Base-by-base conservation (phyloP, 192 early-diverging fungal genomes). In the Coemansia sp. region DNA sequence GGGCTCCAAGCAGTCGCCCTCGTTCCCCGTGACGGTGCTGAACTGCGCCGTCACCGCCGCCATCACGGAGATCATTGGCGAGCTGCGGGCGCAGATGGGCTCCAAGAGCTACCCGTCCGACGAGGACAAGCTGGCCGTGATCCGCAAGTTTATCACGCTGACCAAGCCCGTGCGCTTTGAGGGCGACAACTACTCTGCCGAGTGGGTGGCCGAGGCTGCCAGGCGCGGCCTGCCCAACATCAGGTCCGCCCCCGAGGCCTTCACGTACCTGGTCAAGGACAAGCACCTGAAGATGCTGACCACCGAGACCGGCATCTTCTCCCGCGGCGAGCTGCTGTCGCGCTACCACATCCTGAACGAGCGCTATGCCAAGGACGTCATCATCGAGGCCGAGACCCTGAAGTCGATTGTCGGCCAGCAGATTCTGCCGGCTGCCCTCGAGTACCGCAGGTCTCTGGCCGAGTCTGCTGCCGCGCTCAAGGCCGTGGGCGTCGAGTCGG, bases 181-280 rank as follows among this genome's bases (percentile, higher is more conserved):
- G 79, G 94, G 91, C 63, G 94, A 99, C 84, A 91, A 91, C 79
- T 99, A 99, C 84, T 92, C 94, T 41, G 89, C 91, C 39, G 90
- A 86, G 48, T 99, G 96, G 96, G 84, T 86, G 26, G 62, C 79
- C 18, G 96, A 97, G 83, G 96, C 96, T 31, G 91, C 84, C 66
- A 86, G 83, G 68, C 93, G 96, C 69, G 94, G 96, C 3, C 81
- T 99, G 61, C 93, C 93, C 79, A 99, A 96, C 85, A 96, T 99
- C 82, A 83, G 80, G 70, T 83, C 86, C 30, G 87, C 87, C 67
- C 91, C 92, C 43, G 92, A 87, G 63, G 96, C 96, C 42, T 97
- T 94, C 83, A 70, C 81, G 49, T 84, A 91, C 66, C 81, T 99
- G 48, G 62, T 91, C 46, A 81, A 83, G 26, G 70, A 84, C 28